A percentile compares a stretch with the other conserved stretches of the same genome.
Conservation (phyloP, 169 alveolate genomes). For the Cystoisospora suis region DNA sequence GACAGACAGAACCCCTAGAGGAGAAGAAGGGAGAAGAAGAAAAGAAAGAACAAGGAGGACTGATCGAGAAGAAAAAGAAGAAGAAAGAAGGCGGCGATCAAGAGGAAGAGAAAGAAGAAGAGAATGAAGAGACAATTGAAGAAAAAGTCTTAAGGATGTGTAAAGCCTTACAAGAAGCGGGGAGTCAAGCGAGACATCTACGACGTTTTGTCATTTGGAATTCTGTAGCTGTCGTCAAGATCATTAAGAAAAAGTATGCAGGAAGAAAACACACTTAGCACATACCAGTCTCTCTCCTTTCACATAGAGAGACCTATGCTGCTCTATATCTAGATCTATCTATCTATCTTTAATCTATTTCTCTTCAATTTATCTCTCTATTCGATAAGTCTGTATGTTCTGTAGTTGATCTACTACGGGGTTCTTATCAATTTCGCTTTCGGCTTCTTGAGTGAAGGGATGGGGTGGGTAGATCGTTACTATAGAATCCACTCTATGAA, state of each 20-base stretch:
- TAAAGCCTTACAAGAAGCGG: neutral
- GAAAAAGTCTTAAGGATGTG: neutral
- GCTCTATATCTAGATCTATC: no score
- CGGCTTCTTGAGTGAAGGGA: no score
- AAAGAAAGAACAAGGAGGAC: neutral
- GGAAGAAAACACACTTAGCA: no score
- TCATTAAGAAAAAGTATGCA: constrained; percentile 26
- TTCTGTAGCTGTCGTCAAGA: constrained; percentile 59
- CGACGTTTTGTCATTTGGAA: constrained; percentile 61
- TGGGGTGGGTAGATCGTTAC: no score
- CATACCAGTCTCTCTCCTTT: no score
- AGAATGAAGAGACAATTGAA: neutral
- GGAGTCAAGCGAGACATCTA: constrained; percentile 24
- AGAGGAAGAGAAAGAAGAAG: neutral
- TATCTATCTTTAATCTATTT: no score
- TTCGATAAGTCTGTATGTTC: no score
- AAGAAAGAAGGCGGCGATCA: neutral
- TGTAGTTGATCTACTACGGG: no score
- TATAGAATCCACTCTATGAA: no score
- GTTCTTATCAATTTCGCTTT: no score
- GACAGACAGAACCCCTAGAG: neutral
- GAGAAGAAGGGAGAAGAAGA: neutral
- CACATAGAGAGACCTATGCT: no score
- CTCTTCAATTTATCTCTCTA: no score
- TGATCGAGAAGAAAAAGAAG: neutral